Evolutionary conservation across 352 stramenopile species (phyloP).

Genomic region (Pythium dissimile): DNA sequence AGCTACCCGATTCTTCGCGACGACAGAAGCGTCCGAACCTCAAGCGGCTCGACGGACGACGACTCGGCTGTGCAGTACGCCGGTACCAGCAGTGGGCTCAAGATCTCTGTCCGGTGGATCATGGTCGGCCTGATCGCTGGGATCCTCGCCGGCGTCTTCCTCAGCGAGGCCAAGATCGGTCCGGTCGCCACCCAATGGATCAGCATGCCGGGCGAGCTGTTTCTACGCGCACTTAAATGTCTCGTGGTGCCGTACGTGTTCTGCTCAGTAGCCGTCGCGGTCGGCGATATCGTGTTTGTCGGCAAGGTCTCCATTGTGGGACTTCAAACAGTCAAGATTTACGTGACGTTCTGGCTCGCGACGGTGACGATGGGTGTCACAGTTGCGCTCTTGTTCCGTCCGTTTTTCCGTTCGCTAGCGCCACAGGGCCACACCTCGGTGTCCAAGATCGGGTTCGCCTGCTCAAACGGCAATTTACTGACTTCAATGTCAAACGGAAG

Average conservation of each 20-base stretch:
- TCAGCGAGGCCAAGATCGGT: constrained; percentile 34
- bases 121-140: constrained; percentile 43
- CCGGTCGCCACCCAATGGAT: constrained; percentile 43
- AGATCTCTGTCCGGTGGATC: constrained; percentile 45
- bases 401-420: constrained; percentile 37
- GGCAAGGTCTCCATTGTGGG: constrained; percentile 67
- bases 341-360: constrained; percentile 43
- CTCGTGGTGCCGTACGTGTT: constrained; percentile 79
- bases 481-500: not conserved
- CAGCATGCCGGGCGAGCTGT: constrained; percentile 59
- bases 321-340: constrained; percentile 57
- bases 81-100: constrained; percentile 33
- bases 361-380: constrained; percentile 40
- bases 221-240: constrained; percentile 63
- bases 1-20: constrained; percentile 5
- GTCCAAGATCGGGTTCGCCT: constrained; percentile 48
- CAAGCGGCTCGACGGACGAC: not conserved
- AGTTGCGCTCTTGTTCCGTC: constrained; percentile 49
- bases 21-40: not conserved
- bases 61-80: constrained; percentile 25
- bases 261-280: constrained; percentile 63
- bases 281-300: constrained; percentile 67
- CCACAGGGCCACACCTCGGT: not conserved
- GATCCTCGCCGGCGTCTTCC: constrained; percentile 40
- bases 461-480: constrained; percentile 37